Percentiles rank a stretch among this genome's conserved stretches.
Conservation (phyloP, 2,329 filamentous ascomycete species). For the Lachnellula suecica region DNA sequence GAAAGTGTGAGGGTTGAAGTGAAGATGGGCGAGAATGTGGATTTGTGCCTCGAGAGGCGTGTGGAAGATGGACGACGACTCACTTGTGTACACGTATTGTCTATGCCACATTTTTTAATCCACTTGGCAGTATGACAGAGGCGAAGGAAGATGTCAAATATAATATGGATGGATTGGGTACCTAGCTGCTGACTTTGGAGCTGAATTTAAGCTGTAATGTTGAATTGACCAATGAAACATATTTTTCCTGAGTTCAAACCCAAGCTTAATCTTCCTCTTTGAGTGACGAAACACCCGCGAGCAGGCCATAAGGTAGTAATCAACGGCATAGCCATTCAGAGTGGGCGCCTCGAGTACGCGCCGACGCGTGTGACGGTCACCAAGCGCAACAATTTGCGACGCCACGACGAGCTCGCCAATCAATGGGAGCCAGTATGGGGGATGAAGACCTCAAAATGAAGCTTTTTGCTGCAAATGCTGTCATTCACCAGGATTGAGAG, state of each 20-base stretch:
- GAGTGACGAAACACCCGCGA: slow-evolving; percentile 1
- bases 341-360: slow-evolving; percentile 8
- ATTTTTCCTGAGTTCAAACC: neutral
- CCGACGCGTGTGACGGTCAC: too few species aligned
- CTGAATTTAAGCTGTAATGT: neutral
- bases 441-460: neutral
- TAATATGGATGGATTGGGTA: neutral
- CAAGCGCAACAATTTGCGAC: slow-evolving; percentile 7
- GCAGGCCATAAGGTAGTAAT: too few species aligned
- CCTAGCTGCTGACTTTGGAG: neutral
- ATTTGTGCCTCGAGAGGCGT: too few species aligned
- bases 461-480: neutral
- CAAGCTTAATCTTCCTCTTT: neutral
- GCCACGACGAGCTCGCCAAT: slow-evolving; percentile 10
- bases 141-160: neutral
- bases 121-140: neutral
- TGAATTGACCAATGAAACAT: neutral
- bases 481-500: neutral
- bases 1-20: too few species aligned
- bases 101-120: neutral
- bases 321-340: slow-evolving; percentile 2
- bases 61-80: too few species aligned
- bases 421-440: neutral
- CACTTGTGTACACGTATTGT: too few species aligned
- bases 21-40: too few species aligned